Evolutionary conservation across 441 rosid genomes (phyloP), one percentile per base, ranked within the genome.

Genomic region (Gossypium trilobum): DNA sequence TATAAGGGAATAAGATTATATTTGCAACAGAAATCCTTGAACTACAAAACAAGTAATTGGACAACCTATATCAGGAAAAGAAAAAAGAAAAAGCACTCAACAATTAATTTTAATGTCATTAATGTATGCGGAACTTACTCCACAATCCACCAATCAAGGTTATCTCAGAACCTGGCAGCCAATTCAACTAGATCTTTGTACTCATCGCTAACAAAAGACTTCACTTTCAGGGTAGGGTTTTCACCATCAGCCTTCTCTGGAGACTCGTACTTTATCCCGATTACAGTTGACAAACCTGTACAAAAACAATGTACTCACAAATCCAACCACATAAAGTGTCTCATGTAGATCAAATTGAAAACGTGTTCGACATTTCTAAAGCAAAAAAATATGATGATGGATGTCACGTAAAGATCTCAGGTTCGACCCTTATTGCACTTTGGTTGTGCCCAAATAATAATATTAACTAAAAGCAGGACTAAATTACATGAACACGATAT

Each of bases 201-300:
- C 4, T 85, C 75, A 48, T 87, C 88, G 1, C 93, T 80, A 64
- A 95, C 93, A 2, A 80, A 92, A 16, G 97, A 92, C 84, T 89
- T 88, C 85, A 95, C 99, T 81, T 86, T 92, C 63, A 85, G 17
- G 1, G 54, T 2, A 3, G 80, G 77, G 39, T 71, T 70, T 29
- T 75, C 74, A 4, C 77, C 70, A 20, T 71, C 64, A 33, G 14
- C 76, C 60, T 83, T 83, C 16, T 70, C 87, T 1, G 97, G 95
- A 42, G 97, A 86, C 67, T 66, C 90, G 10, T 81, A 89, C 82
- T 92, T 92, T 74, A 91, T 81, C 50, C 96, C 96, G 10, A 90
- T 88, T 27, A 90, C 85, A 3, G 96, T 87, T 9, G 93, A 75
- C 85, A 90, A 78, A 80, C 89, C 96, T 90, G 78, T 72, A 79